Evolutionary conservation across 768 basidiomycete genomes (phyloP), one percentile per base, ranked within the genome.

Genomic region (Rhizopogon rudus): DNA sequence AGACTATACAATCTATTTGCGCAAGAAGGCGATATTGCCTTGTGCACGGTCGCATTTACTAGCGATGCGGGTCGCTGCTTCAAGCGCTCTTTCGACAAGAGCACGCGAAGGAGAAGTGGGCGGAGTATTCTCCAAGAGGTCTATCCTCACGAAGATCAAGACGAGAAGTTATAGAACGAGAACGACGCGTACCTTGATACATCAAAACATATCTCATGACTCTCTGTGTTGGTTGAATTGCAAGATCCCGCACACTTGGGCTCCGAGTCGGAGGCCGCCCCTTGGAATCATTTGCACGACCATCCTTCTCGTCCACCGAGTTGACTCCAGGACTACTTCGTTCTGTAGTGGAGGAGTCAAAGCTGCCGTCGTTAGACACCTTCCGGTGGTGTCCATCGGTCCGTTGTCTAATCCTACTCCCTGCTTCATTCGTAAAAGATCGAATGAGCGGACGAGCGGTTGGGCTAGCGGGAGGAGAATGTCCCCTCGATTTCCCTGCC

Each of bases 201-300:
- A 85, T 69, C 40, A 86, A 63, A 2, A 80, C 81, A 64, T 86
- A 86, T 57, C 85, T 74, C 68, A 79, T 79, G n/a, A 84, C 75
- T 17, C 86, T 73, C 63, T 87, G 84, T 13, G 79, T 77, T 16
- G 85, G 85, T 59, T 81, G 71, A 52, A 87, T 85, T 2, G 83
- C 83, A 29, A 87, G 64, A 54, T 87, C 86, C 51, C 83, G 72
- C 22, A 84, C 73, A 31, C 67, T 67, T 3, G 63, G 58, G 50
- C 57, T 71, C 40, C 67, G 61, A 53, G 44, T 51, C 20, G 57
- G 61, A 8, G 31, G 53, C 17, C 37, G 56, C 40, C 51, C 46
- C 39, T 56, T 40, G 40, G 17, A 2, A 37, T 53, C 58, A 1
- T 28, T 20, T n/a, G 31, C 48, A 33, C 12, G 46, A 44, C 53